Percentiles rank a stretch among this genome's conserved stretches.
Evolutionary conservation across 73 alveolate genomes (phyloP).

Genomic region (Tetrahymena thermophila): DNA sequence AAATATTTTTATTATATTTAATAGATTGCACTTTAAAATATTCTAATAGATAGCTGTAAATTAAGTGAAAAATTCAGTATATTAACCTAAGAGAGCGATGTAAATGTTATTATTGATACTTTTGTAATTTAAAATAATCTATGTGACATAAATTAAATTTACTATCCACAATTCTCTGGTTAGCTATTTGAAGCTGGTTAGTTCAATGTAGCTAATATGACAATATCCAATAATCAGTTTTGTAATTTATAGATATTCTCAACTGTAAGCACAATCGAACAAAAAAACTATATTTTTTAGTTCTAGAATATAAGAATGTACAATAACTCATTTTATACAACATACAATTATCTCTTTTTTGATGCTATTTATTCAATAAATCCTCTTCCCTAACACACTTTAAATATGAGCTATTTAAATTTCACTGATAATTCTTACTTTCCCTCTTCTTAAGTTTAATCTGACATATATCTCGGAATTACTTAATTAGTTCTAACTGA

Average conservation of each 20-base stretch:
- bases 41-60: not conserved
- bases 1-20: no score
- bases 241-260: not conserved
- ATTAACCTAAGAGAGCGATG: not conserved
- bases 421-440: not conserved
- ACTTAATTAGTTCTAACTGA: not conserved
- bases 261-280: not conserved
- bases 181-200: not conserved
- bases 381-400: not conserved
- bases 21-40: not conserved
- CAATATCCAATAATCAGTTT: not conserved
- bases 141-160: not conserved
- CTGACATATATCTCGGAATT: not conserved
- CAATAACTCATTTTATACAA: not conserved
- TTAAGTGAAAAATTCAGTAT: not conserved
- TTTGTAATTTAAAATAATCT: not conserved
- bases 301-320: not conserved
- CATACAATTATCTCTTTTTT: not conserved
- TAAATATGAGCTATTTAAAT: not conserved
- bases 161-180: not conserved
- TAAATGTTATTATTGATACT: not conserved
- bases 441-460: not conserved
- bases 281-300: not conserved
- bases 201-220: not conserved
- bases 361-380: not conserved